A percentile compares a stretch with the other conserved stretches of the same genome.
Evolutionary conservation across 306 rosid genomes (phyloP).

Genomic region (Albizia julibrissin): DNA sequence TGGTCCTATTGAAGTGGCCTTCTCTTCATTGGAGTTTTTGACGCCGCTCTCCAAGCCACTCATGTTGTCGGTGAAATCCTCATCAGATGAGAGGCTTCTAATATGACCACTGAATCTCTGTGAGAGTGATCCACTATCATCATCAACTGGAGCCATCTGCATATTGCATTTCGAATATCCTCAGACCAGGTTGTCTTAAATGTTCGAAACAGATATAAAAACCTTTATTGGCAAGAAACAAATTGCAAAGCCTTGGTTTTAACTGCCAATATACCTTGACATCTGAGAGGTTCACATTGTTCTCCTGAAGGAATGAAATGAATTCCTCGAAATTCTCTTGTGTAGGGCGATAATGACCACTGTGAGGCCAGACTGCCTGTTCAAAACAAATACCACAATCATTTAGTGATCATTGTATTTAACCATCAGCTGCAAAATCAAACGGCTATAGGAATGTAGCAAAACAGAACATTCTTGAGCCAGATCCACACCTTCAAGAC

Average conservation of each 20-base stretch:
- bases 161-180: constrained; percentile 31
- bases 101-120: constrained; percentile 57
- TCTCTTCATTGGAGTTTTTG: constrained; percentile 38
- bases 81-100: constrained; percentile 81
- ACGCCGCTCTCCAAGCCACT: constrained; percentile 41
- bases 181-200: constrained; percentile 33
- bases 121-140: constrained; percentile 48
- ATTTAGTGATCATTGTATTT: constrained; percentile 12
- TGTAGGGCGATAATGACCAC: constrained; percentile 94
- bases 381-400: constrained; percentile 40
- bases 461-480: constrained; percentile 13
- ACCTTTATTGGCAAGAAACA: background rate
- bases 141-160: constrained; percentile 80
- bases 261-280: constrained; percentile 75
- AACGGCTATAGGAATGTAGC: background rate
- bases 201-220: constrained; percentile 27
- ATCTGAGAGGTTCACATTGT: constrained; percentile 76
- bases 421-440: background rate
- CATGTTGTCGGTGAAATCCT: constrained; percentile 54
- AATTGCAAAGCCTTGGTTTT: background rate
- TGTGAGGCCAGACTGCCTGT: constrained; percentile 99
- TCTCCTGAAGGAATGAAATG: constrained; percentile 77
- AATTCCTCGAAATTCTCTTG: constrained; percentile 86
- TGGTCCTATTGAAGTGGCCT: constrained; percentile 35
- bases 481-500: constrained; percentile 67